phyloP scores from a whole-genome alignment of 768 basidiomycete species.

The Crassisporium funariophilum region DNA sequence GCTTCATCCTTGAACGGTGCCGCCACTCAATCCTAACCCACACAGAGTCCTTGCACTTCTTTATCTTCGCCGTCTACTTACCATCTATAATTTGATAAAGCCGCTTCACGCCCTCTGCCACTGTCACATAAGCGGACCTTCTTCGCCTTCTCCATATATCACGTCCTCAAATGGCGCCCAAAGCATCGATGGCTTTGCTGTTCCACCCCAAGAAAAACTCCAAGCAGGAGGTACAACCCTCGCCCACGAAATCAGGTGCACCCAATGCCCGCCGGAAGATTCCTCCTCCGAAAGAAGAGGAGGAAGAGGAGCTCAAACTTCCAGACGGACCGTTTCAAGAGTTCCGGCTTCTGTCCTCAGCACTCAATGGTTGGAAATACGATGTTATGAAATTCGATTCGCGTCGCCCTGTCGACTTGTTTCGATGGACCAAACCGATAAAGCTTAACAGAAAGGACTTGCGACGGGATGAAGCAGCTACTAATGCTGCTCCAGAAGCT shows the following conservation, averaged over 20 bases:
- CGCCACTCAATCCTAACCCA: no score
- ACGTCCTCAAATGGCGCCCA: conserved; percentile 41
- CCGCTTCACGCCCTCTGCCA: no score
- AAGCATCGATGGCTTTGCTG: conserved; percentile 47
- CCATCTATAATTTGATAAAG: no score
- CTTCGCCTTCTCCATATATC: conserved; percentile 3
- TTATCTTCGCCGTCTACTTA: no score
- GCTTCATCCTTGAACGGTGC: no score
- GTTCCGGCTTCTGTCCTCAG: conserved; percentile 77
- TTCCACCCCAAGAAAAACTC: conserved; percentile 72
- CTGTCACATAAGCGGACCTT: no score
- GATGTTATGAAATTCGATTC: conserved; percentile 92
- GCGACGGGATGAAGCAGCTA: conserved; percentile 46
- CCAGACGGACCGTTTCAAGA: conserved; percentile 74
- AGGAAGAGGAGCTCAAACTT: conserved; percentile 56
- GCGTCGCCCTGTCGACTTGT: conserved; percentile 69
- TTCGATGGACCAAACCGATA: conserved; percentile 71
- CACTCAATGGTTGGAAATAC: conserved; percentile 87
- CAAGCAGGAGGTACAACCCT: conserved; percentile 34
- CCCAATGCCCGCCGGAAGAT: conserved; percentile 43
- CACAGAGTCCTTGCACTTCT: no score
- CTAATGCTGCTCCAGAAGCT: conserved; percentile 45
- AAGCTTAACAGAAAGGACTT: conserved; percentile 88
- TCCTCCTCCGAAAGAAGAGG: conserved; percentile 29
- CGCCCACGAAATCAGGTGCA: conserved; percentile 41